Evolutionary conservation across 441 rosid genomes (phyloP), one percentile per base, ranked within the genome.

Genomic region (Syzygium syzygioides): DNA sequence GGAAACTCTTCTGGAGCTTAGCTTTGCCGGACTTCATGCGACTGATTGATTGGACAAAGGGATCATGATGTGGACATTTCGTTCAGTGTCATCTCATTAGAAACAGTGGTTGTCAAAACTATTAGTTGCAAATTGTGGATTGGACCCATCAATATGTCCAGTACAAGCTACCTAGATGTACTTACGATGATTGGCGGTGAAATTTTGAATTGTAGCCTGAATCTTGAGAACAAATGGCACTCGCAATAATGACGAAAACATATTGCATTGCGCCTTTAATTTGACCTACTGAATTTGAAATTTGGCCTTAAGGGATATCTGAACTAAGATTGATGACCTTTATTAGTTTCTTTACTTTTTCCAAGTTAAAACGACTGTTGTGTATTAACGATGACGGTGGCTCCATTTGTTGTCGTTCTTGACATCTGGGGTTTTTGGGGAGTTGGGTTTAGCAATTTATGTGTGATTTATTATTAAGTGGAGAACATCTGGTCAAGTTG

Each of bases 281-380:
- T 23, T 71, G 80, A 71, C 50, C 2, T 9, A 6, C 15, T 64
- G 23, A 64, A 64, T 30, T 30, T n/a, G 71, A 64, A 64, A 30
- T 64, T 30, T 64, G 32, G 37, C 71, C 1, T 7, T 2, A 10
- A 3, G 71, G 3, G 3, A 64, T 30, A 64, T 4, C 10, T 9
- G 4, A 60, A 6, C 32, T 14, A 6, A 60, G 34, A 28, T 60
- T 3, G 7, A 7, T 15, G 71, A 64, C 12, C 11, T 64, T 7
- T 30, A n/a, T 30, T 3, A 15, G 9, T 62, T n/a, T n/a, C 1
- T 62, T n/a, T 18, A 7, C 18, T 2, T 30, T 30, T 64, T n/a
- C 4, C 30, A 1, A 3, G 1, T 30, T 64, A 12, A 4, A 4
- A 64, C 1, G 1, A 14, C 2, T 14, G 0, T 15, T 30, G 5